These are phyloP conservation scores for Haplographium delicatum DNA, from an alignment of 495 filamentous ascomycete species.

Conservation along the genomic window DNA sequence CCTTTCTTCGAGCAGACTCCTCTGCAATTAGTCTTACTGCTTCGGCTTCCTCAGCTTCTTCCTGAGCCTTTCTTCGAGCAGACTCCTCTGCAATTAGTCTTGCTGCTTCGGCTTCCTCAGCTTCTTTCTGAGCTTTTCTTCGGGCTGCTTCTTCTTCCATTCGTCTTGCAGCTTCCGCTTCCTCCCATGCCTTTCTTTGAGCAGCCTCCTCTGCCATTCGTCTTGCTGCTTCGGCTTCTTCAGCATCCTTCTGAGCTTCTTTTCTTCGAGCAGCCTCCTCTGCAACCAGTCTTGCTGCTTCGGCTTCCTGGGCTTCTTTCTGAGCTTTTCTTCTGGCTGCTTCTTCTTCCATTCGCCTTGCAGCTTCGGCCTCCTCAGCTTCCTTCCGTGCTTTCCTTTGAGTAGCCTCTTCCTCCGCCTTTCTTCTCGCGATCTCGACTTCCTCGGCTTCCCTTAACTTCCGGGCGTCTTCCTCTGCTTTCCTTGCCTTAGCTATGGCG, in stretches of 20 bases:
- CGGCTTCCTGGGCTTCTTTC: slow-evolving; percentile 4
- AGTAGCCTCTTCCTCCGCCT: slow-evolving; percentile 6
- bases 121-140: neutral
- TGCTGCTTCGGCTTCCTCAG: slow-evolving; percentile 5
- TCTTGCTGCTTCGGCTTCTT: slow-evolving; percentile 8
- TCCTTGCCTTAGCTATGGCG: slow-evolving; percentile 11
- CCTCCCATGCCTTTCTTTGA: neutral
- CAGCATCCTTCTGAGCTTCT: slow-evolving; percentile 1
- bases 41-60: slow-evolving; percentile 2
- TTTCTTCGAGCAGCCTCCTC: neutral
- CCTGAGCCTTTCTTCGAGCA: neutral
- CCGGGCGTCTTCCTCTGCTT: slow-evolving; percentile 10
- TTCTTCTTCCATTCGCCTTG: no score
- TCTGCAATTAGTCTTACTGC: neutral
- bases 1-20: slow-evolving; percentile 1
- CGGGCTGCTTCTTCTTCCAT: slow-evolving; percentile 2
- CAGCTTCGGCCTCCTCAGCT: slow-evolving; percentile 5
- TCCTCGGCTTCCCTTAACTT: slow-evolving; percentile 4
- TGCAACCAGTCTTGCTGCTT: slow-evolving; percentile 1
- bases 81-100: neutral
- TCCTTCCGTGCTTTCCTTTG: neutral
- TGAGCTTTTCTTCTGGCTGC: slow-evolving; percentile 5
- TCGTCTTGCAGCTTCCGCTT: slow-evolving; percentile 1
- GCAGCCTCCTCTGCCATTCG: neutral
- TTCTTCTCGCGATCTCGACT: slow-evolving; percentile 1